Evolutionary conservation across 257 asterid genomes (phyloP).

Genomic region (Knoxia roxburghii): DNA sequence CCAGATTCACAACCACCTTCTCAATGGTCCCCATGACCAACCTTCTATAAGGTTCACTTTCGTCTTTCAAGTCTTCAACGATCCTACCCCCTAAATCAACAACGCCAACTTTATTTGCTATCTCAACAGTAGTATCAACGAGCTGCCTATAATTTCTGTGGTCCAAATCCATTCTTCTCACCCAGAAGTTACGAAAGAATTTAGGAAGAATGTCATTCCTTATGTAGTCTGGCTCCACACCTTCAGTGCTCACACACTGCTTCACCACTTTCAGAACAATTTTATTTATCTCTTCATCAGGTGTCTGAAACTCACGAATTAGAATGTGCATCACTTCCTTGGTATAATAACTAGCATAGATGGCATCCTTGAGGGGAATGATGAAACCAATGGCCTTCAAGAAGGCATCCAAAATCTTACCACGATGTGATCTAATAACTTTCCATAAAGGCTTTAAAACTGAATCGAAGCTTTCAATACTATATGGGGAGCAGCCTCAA

Average conservation of each 20-base stretch:
- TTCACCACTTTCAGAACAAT: slow-evolving; percentile 90
- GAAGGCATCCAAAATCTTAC: slow-evolving; percentile 91
- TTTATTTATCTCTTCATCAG: slow-evolving; percentile 93
- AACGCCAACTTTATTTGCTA: slow-evolving; percentile 91
- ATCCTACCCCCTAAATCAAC: slow-evolving; percentile 82
- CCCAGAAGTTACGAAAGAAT: slow-evolving; percentile 89
- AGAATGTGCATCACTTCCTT: slow-evolving; percentile 87
- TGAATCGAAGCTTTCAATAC: slow-evolving; percentile 88
- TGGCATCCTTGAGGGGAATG: slow-evolving; percentile 93
- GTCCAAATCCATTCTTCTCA: slow-evolving; percentile 86
- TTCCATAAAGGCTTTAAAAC: slow-evolving; percentile 90
- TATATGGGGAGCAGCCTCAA: slow-evolving; percentile 91
- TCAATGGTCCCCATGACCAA: slow-evolving; percentile 97
- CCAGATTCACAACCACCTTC: slow-evolving; percentile 81
- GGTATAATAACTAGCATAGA: slow-evolving; percentile 84
- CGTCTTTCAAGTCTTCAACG: slow-evolving; percentile 83
- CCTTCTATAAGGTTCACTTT: slow-evolving; percentile 88
- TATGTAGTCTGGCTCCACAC: slow-evolving; percentile 79
- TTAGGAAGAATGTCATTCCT: slow-evolving; percentile 83
- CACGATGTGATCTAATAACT: slow-evolving; percentile 89
- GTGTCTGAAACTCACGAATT: slow-evolving; percentile 88
- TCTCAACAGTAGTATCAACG: slow-evolving; percentile 86
- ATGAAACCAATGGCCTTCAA: slow-evolving; percentile 85
- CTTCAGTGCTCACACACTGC: slow-evolving; percentile 94
- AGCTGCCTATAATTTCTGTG: slow-evolving; percentile 83